Percentiles rank a stretch among this genome's conserved stretches.
Evolutionary conservation across 1,284 basidiomycete species (phyloP).

Genomic region (Athelia psychrophila): DNA sequence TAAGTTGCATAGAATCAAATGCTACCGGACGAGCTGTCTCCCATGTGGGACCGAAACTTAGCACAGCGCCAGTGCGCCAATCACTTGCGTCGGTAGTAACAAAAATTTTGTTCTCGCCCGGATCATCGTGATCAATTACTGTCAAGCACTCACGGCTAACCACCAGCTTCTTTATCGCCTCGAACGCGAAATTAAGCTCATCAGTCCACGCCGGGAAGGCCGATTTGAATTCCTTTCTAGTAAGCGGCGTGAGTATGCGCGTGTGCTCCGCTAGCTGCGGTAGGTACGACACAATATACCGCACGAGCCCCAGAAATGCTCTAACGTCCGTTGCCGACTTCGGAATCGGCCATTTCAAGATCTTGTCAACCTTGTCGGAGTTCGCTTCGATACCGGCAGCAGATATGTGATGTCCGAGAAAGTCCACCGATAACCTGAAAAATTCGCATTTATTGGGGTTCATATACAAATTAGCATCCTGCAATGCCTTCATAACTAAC

Average conservation of each 20-base stretch:
- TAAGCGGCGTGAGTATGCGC: slow-evolving; percentile 14
- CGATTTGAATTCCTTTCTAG: slow-evolving; percentile 3
- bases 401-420: slow-evolving; percentile 24
- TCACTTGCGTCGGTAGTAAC: slow-evolving; percentile 22
- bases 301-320: slow-evolving; percentile 16
- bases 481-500: slow-evolving; percentile 17
- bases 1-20: slow-evolving; percentile 12
- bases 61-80: slow-evolving; percentile 18
- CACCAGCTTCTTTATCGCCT: slow-evolving; percentile 13
- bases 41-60: slow-evolving; percentile 15
- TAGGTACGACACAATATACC: slow-evolving; percentile 16
- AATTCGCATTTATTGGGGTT: slow-evolving; percentile 29
- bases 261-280: slow-evolving; percentile 10
- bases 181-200: slow-evolving; percentile 6
- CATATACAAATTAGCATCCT: slow-evolving; percentile 16
- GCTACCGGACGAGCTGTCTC: slow-evolving; percentile 13
- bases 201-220: too few relatives aligned
- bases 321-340: slow-evolving; percentile 8
- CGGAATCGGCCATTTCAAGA: slow-evolving; percentile 15
- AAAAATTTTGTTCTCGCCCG: slow-evolving; percentile 20
- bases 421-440: slow-evolving; percentile 18
- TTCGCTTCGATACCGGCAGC: slow-evolving; percentile 16
- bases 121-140: slow-evolving; percentile 10
- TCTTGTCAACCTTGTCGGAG: slow-evolving; percentile 13
- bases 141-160: slow-evolving; percentile 7